Evolutionary conservation across 192 early-diverging fungal species (phyloP).

Genomic region (Dimargaris xerosporica): DNA sequence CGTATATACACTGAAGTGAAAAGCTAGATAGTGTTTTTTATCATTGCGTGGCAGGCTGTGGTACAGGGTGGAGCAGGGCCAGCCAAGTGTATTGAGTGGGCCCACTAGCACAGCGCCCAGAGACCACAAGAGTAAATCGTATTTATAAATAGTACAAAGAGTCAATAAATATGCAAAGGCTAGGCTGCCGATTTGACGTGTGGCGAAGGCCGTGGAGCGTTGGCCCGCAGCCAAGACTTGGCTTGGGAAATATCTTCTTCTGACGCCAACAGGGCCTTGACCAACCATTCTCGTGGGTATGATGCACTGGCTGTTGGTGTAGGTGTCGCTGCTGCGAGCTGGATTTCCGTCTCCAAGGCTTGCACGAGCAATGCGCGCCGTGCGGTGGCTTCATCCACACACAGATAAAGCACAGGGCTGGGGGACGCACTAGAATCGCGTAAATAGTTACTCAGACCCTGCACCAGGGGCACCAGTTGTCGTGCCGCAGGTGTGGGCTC

Average conservation of each 20-base stretch:
- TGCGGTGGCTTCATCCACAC: slow-evolving; percentile 41
- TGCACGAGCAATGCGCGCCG: slow-evolving; percentile 31
- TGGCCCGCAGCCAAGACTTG: slow-evolving; percentile 15
- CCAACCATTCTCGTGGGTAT: background rate
- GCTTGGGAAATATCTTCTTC: background rate
- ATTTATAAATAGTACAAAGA: no score
- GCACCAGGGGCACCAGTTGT: slow-evolving; percentile 29
- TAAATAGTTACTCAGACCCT: slow-evolving; percentile 28
- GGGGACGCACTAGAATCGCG: background rate
- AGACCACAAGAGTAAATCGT: no score
- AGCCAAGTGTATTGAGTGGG: no score
- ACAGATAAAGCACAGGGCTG: slow-evolving; percentile 33
- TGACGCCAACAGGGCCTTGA: background rate
- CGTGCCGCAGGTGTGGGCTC: slow-evolving; percentile 51
- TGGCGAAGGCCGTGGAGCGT: no score
- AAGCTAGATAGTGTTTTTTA: no score
- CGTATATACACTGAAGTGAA: no score
- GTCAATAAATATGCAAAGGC: no score
- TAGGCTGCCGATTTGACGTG: no score
- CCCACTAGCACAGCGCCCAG: no score
- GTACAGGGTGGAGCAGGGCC: no score
- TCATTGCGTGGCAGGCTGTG: no score
- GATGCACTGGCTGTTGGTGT: background rate
- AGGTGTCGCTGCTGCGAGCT: background rate
- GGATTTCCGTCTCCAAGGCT: slow-evolving; percentile 15